Evolutionary conservation across 768 basidiomycete genomes (phyloP).

Genomic region (Lactifluus subvellereus): DNA sequence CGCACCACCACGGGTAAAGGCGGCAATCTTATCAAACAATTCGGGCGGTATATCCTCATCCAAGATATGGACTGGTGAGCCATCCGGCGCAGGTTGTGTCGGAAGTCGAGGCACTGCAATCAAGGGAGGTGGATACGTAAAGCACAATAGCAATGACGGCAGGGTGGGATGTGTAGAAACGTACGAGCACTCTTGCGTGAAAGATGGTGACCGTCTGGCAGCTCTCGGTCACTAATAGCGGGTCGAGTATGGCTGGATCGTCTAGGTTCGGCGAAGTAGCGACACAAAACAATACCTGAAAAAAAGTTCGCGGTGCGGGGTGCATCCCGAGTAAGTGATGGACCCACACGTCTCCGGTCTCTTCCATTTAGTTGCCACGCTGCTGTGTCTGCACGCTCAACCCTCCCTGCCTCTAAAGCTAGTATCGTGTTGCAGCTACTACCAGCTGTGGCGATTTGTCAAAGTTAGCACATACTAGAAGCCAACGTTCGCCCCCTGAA

Average conservation of each 20-base stretch:
- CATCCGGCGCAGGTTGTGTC: conserved; percentile 12
- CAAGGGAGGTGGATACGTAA: not conserved
- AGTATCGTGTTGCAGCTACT: too few relatives aligned
- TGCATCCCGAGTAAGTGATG: not conserved
- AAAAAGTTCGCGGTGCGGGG: not conserved
- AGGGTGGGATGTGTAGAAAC: conserved; percentile 26
- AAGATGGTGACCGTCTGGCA: conserved; percentile 87
- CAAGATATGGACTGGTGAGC: conserved; percentile 28
- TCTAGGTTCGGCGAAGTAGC: conserved; percentile 61
- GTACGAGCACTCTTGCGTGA: conserved; percentile 70
- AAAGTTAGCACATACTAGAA: too few relatives aligned
- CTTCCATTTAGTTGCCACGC: too few relatives aligned
- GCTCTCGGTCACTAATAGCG: conserved; percentile 60
- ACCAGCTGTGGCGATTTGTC: too few relatives aligned
- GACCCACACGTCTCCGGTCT: too few relatives aligned
- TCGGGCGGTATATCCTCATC: conserved; percentile 78
- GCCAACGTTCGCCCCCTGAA: too few relatives aligned
- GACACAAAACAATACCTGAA: conserved; percentile 50
- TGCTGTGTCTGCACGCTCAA: too few relatives aligned
- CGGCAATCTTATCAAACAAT: conserved; percentile 56
- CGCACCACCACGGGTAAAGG: conserved; percentile 32
- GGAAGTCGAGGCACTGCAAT: conserved; percentile 9
- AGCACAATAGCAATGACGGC: not conserved
- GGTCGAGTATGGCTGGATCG: conserved; percentile 55
- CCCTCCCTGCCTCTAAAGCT: too few relatives aligned